These are phyloP conservation scores for Apiotrichum gamsii DNA, from an alignment of 1,284 basidiomycete species.

Conservation along the genomic window DNA sequence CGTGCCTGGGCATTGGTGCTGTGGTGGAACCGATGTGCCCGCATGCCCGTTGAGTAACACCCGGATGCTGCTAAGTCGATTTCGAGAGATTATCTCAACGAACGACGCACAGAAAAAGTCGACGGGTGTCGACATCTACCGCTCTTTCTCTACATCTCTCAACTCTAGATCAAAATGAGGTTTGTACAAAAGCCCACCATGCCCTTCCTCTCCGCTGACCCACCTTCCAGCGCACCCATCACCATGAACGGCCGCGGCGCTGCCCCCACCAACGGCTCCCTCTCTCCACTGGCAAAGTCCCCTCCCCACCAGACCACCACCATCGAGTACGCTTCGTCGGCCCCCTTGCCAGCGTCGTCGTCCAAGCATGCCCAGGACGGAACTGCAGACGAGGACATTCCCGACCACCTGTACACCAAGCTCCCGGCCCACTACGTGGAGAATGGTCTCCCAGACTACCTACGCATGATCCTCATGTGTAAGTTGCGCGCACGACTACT, in stretches of 20 bases:
- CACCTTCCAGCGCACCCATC: too few relatives aligned
- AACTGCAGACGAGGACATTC: slow-evolving; percentile 34
- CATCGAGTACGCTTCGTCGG: slow-evolving; percentile 47
- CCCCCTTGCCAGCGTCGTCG: slow-evolving; percentile 34
- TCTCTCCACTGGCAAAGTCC: slow-evolving; percentile 10
- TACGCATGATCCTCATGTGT: slow-evolving; percentile 80
- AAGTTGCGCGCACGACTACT: slow-evolving; percentile 12
- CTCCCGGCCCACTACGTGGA: slow-evolving; percentile 42
- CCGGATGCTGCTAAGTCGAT: too few relatives aligned
- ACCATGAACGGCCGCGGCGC: background rate
- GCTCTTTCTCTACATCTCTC: too few relatives aligned
- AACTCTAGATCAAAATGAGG: too few relatives aligned
- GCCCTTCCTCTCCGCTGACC: too few relatives aligned
- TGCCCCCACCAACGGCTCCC: slow-evolving; percentile 3
- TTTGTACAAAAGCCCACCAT: too few relatives aligned
- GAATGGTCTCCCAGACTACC: slow-evolving; percentile 69
- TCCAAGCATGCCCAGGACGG: slow-evolving; percentile 32
- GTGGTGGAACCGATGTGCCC: too few relatives aligned
- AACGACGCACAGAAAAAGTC: too few relatives aligned
- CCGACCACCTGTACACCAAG: slow-evolving; percentile 43
- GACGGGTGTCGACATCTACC: too few relatives aligned
- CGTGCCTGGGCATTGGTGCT: too few relatives aligned
- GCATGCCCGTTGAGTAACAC: too few relatives aligned
- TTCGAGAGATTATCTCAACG: too few relatives aligned
- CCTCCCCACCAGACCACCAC: slow-evolving; percentile 13